Evolutionary conservation across 495 filamentous ascomycete genomes (phyloP).

Genomic region (Xanthoparmelia taractica): DNA sequence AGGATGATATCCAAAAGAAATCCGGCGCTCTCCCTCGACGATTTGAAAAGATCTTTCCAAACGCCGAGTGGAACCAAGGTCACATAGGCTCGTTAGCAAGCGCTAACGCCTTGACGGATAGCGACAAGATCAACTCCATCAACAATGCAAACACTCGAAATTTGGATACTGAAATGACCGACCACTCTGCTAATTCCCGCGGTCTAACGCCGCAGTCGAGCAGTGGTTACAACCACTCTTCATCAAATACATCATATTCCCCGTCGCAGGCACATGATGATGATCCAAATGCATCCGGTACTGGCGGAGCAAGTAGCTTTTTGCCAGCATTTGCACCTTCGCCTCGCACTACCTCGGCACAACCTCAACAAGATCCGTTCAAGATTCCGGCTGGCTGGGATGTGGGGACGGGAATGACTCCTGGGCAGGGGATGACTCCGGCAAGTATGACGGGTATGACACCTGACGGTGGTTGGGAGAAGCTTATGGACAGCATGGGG

Average conservation of each 20-base stretch:
- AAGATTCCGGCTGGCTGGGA: conserved; percentile 19
- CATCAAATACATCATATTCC: conserved; percentile 24
- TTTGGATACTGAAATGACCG: conserved; percentile 22
- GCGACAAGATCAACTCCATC: conserved; percentile 1
- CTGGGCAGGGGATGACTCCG: conserved; percentile 10
- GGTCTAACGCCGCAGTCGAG: conserved; percentile 20
- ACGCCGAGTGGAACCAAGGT: background rate
- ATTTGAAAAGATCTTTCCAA: conserved; percentile 1
- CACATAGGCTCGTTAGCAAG: background rate
- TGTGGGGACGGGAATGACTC: background rate
- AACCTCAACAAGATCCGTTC: conserved; percentile 14
- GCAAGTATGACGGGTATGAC: conserved; percentile 20
- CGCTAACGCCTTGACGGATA: conserved; percentile 6
- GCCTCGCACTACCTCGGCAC: background rate
- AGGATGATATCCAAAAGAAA: conserved; percentile 1
- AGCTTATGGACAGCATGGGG: conserved; percentile 22
- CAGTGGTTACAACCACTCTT: conserved; percentile 17
- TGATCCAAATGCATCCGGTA: background rate
- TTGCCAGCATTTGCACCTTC: background rate
- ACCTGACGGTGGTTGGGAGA: conserved; percentile 20
- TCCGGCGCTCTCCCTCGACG: background rate
- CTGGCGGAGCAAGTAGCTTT: conserved; percentile 4
- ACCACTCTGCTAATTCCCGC: conserved; percentile 17
- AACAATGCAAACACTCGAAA: conserved; percentile 9
- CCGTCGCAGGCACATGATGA: conserved; percentile 5